phyloP scores from a whole-genome alignment of 2,329 filamentous ascomycete genomes.

The Ascosphaera acerosa region DNA sequence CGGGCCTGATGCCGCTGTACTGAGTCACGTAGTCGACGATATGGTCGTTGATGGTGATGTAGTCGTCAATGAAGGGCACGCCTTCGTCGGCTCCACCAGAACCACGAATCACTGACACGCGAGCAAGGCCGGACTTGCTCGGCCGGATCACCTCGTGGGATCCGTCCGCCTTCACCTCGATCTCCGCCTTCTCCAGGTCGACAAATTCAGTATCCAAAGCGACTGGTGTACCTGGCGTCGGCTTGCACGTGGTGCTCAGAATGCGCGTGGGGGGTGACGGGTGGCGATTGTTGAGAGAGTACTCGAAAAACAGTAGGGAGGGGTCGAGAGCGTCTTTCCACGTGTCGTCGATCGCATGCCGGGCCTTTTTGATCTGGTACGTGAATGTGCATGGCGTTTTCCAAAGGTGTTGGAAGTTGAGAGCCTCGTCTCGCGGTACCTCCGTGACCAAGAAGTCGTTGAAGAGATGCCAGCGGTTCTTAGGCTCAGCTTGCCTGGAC shows the following conservation, averaged over 20 bases:
- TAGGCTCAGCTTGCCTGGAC: slow-evolving; percentile 22
- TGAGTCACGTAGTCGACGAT: slow-evolving; percentile 90
- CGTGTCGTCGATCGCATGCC: slow-evolving; percentile 56
- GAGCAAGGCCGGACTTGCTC: slow-evolving; percentile 71
- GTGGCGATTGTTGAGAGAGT: slow-evolving; percentile 23
- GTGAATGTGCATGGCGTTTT: slow-evolving; percentile 73
- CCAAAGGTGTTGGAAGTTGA: slow-evolving; percentile 77
- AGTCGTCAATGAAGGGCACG: slow-evolving; percentile 84
- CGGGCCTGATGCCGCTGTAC: slow-evolving; percentile 71
- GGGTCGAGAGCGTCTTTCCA: slow-evolving; percentile 77
- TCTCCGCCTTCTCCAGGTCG: slow-evolving; percentile 71
- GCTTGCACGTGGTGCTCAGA: slow-evolving; percentile 32
- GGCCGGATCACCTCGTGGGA: slow-evolving; percentile 79
- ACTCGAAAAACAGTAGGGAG: slow-evolving; percentile 56
- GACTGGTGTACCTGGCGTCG: slow-evolving; percentile 46
- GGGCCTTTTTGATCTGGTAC: slow-evolving; percentile 59
- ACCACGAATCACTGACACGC: slow-evolving; percentile 73
- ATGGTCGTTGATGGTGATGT: slow-evolving; percentile 71
- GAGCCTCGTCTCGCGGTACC: slow-evolving; percentile 55
- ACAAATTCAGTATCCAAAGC: slow-evolving; percentile 96
- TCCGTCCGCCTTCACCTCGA: slow-evolving; percentile 87
- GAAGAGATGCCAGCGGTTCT: slow-evolving; percentile 78
- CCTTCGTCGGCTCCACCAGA: slow-evolving; percentile 44
- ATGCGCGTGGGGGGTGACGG: slow-evolving; percentile 16
- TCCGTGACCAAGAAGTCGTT: slow-evolving; percentile 87